These are phyloP conservation scores for Acer saccharum DNA, from an alignment of 345 rosid genomes.

Conservation along the genomic window DNA sequence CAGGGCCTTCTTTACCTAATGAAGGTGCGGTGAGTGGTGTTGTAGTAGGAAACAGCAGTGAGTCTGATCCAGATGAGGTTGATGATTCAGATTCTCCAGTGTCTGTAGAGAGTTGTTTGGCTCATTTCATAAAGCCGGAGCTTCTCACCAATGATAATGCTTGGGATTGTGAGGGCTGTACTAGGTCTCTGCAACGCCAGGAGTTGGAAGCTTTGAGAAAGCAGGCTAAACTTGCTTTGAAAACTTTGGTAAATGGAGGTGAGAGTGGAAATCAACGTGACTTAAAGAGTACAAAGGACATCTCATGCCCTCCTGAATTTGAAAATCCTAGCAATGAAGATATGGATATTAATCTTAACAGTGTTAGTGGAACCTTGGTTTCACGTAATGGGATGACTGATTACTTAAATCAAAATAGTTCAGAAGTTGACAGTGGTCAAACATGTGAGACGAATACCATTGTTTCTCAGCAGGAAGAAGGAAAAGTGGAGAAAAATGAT, in stretches of 20 bases:
- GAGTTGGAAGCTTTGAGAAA: constrained; percentile 44
- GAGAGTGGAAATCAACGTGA: constrained; percentile 25
- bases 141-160: constrained; percentile 88
- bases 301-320: constrained; percentile 23
- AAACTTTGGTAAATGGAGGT: constrained; percentile 30
- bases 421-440: constrained; percentile 29
- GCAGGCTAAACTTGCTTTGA: constrained; percentile 31
- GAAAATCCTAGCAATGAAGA: constrained; percentile 36
- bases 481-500: constrained; percentile 22
- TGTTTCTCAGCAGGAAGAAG: constrained; percentile 22
- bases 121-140: constrained; percentile 82
- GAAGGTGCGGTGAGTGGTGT: constrained; percentile 55
- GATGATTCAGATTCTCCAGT: constrained; percentile 85
- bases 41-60: constrained; percentile 59
- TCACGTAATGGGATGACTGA: constrained; percentile 24
- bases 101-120: constrained; percentile 89
- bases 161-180: constrained; percentile 95
- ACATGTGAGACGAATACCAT: constrained; percentile 17
- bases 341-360: constrained; percentile 20
- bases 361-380: constrained; percentile 26
- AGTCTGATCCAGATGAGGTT: constrained; percentile 94
- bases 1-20: constrained; percentile 56
- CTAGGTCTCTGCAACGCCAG: constrained; percentile 47
- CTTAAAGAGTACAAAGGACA: constrained; percentile 19
- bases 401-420: constrained; percentile 29